Evolutionary conservation across 352 stramenopile genomes (phyloP).

Genomic region (Globisporangium mamillatum): DNA sequence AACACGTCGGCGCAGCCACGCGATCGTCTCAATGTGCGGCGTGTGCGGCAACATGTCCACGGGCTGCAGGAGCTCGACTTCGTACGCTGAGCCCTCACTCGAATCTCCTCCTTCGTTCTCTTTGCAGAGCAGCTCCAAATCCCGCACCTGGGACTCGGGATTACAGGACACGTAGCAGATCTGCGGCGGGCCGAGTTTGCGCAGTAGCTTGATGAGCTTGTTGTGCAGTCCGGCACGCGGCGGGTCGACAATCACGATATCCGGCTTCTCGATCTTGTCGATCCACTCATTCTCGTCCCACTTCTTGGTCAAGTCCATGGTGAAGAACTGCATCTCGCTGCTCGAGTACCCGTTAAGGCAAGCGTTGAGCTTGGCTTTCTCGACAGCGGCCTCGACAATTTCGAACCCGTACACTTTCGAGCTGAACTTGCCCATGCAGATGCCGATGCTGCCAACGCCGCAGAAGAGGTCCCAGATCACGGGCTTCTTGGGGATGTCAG

Average conservation of each 20-base stretch:
- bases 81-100: slow-evolving; percentile 23
- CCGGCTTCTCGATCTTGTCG: slow-evolving; percentile 29
- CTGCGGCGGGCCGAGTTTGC: slow-evolving; percentile 32
- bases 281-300: slow-evolving; percentile 42
- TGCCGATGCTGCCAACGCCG: slow-evolving; percentile 76
- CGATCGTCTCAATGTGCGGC: slow-evolving; percentile 75
- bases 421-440: slow-evolving; percentile 54
- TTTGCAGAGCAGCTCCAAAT: slow-evolving; percentile 47
- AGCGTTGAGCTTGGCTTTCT: slow-evolving; percentile 53
- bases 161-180: slow-evolving; percentile 86
- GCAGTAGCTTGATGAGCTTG: slow-evolving; percentile 61
- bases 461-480: slow-evolving; percentile 82
- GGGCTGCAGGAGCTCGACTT: slow-evolving; percentile 48
- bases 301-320: slow-evolving; percentile 52
- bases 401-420: slow-evolving; percentile 66
- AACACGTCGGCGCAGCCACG: slow-evolving; percentile 44
- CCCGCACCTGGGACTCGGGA: slow-evolving; percentile 50
- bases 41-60: slow-evolving; percentile 84
- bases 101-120: slow-evolving; percentile 6
- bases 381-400: slow-evolving; percentile 53
- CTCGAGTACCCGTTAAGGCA: slow-evolving; percentile 52
- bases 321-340: slow-evolving; percentile 61
- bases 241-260: slow-evolving; percentile 76
- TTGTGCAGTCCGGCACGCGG: slow-evolving; percentile 65
- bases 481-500: slow-evolving; percentile 23